Evolutionary conservation across 2,329 filamentous ascomycete genomes (phyloP).

Genomic region (Hypoxylon sp.): DNA sequence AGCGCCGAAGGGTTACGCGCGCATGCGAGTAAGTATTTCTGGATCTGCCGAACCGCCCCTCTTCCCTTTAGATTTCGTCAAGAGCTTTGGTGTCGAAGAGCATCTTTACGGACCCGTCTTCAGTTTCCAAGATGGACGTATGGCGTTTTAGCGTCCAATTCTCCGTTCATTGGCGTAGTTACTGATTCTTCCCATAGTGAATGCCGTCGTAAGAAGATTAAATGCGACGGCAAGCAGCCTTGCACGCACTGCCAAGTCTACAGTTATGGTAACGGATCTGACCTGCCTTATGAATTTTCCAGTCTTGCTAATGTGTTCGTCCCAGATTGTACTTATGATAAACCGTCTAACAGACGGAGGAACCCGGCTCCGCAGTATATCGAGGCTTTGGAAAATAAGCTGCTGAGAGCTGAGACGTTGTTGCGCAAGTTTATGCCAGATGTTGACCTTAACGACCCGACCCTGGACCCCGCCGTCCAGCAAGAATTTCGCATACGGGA

Average conservation of each 20-base stretch:
- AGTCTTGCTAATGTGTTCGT: constrained; percentile 37
- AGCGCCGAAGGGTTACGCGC: constrained; percentile 78
- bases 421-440: constrained; percentile 83
- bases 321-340: constrained; percentile 91
- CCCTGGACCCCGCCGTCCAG: constrained; percentile 78
- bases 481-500: constrained; percentile 70
- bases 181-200: constrained; percentile 33
- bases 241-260: constrained; percentile 98
- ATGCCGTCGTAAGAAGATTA: constrained; percentile 85
- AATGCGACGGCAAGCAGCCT: constrained; percentile 85
- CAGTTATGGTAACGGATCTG: constrained; percentile 81
- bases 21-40: constrained; percentile 68
- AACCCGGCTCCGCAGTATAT: constrained; percentile 94
- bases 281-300: constrained; percentile 5
- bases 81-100: not conserved
- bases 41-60: not conserved
- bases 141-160: not conserved
- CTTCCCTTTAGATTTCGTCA: constrained; percentile 6
- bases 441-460: constrained; percentile 84
- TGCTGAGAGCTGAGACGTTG: constrained; percentile 83
- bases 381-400: constrained; percentile 82
- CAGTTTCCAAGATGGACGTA: not conserved
- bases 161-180: not conserved
- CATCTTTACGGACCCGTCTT: not conserved
- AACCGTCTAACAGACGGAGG: constrained; percentile 88